Conservation (phyloP, 164 flowering plant species). For the Berberis vulgaris region DNA sequence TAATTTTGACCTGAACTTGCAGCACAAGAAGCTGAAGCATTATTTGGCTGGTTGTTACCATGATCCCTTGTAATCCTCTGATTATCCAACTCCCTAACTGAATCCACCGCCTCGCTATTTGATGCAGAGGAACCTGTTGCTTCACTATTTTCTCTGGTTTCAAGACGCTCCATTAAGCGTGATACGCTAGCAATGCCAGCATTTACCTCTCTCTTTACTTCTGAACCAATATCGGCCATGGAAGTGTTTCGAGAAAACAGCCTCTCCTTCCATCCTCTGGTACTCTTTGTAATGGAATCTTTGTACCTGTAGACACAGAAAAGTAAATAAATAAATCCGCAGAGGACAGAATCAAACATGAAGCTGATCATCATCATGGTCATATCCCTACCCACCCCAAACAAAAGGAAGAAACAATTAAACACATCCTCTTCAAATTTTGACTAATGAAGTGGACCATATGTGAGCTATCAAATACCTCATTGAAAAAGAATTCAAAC, state of each 20-base stretch:
- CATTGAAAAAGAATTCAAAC: too few relatives aligned
- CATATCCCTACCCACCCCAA: background rate
- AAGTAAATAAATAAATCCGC: background rate
- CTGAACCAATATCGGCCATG: slow-evolving; percentile 44
- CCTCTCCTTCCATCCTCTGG: slow-evolving; percentile 79
- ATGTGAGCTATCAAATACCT: too few relatives aligned
- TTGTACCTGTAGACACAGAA: slow-evolving; percentile 37
- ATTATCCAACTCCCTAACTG: slow-evolving; percentile 24
- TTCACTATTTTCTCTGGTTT: slow-evolving; percentile 32
- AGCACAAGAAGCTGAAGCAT: slow-evolving; percentile 36
- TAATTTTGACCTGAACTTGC: slow-evolving; percentile 44
- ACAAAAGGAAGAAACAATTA: too few relatives aligned
- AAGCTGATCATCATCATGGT: background rate
- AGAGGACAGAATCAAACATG: background rate
- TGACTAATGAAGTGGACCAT: too few relatives aligned
- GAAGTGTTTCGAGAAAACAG: slow-evolving; percentile 58
- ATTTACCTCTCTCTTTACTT: slow-evolving; percentile 51
- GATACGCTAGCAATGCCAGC: slow-evolving; percentile 62
- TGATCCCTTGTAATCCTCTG: slow-evolving; percentile 22
- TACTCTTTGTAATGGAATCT: slow-evolving; percentile 69
- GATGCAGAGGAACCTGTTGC: slow-evolving; percentile 24
- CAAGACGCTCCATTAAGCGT: slow-evolving; percentile 47
- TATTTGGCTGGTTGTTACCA: slow-evolving; percentile 18
- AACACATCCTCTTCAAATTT: too few relatives aligned
- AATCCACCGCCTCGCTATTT: slow-evolving; percentile 13